Conservation (phyloP, 2,329 filamentous ascomycete genomes). For the Verticillium albo-atrum region DNA sequence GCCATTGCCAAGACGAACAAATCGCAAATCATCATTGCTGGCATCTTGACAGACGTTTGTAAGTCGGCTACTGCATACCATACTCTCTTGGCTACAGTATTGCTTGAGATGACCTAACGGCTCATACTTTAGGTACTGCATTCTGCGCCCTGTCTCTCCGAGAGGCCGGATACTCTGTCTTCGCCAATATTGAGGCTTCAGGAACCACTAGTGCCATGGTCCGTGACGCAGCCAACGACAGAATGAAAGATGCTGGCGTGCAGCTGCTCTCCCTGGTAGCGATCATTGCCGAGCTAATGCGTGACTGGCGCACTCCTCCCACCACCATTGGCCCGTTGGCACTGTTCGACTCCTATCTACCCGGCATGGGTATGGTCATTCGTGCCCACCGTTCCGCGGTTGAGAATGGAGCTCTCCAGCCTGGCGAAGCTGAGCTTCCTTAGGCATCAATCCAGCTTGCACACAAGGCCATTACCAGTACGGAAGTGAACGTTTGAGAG, state of each 20-base stretch:
- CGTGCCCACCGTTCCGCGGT: too few relatives aligned
- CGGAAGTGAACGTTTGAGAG: too few relatives aligned
- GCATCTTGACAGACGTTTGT: conserved; percentile 59
- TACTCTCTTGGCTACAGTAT: too few relatives aligned
- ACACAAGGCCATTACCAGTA: too few relatives aligned
- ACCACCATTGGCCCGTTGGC: too few relatives aligned
- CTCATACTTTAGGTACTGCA: conserved; percentile 49
- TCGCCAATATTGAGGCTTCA: conserved; percentile 53
- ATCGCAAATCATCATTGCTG: conserved; percentile 57
- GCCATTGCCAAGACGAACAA: conserved; percentile 53
- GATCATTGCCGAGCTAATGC: conserved; percentile 52
- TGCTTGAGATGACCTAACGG: too few relatives aligned
- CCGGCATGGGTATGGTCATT: too few relatives aligned
- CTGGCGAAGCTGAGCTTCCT: too few relatives aligned
- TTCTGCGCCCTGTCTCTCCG: conserved; percentile 57
- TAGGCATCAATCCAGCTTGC: too few relatives aligned
- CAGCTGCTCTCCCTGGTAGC: conserved; percentile 44
- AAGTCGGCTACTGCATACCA: too few relatives aligned
- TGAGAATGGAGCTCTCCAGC: too few relatives aligned
- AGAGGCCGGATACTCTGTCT: conserved; percentile 56
- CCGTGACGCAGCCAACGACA: conserved; percentile 47
- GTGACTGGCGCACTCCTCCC: conserved; percentile 46
- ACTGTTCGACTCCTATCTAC: too few relatives aligned
- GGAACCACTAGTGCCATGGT: conserved; percentile 49
- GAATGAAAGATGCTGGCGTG: conserved; percentile 54